Percentiles rank a stretch among this genome's conserved stretches.
Evolutionary conservation across 1,284 basidiomycete species (phyloP).

Genomic region (Heterobasidion occidentale): DNA sequence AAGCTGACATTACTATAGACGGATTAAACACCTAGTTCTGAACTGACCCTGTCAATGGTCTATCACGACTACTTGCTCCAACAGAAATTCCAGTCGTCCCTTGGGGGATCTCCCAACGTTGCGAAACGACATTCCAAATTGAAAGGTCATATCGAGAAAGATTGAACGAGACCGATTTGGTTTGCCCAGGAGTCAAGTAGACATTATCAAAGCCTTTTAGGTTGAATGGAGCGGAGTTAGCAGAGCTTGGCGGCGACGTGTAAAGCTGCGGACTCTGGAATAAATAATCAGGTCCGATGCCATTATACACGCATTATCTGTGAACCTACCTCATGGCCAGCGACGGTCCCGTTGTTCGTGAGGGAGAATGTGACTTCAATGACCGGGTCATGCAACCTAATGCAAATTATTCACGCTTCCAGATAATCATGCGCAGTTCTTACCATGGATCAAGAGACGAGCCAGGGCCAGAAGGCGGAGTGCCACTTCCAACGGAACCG

Average conservation of each 20-base stretch:
- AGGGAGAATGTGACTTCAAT: constrained; percentile 39
- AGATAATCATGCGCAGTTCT: constrained; percentile 29
- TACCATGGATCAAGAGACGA: constrained; percentile 41
- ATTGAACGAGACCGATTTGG: constrained; percentile 30
- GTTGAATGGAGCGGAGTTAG: constrained; percentile 35
- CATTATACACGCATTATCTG: not conserved
- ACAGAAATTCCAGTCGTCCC: constrained; percentile 37
- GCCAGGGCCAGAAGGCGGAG: constrained; percentile 32
- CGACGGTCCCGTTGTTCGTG: constrained; percentile 33
- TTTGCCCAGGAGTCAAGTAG: constrained; percentile 31
- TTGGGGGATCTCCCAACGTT: constrained; percentile 36
- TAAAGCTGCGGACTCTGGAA: constrained; percentile 43
- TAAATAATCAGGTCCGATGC: constrained; percentile 3
- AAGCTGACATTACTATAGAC: not conserved
- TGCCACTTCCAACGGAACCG: constrained; percentile 29
- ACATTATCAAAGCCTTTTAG: constrained; percentile 45
- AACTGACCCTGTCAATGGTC: constrained; percentile 26
- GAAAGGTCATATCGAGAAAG: constrained; percentile 35
- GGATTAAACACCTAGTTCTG: not conserved
- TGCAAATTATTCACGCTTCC: constrained; percentile 23
- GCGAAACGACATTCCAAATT: constrained; percentile 34
- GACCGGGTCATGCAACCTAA: constrained; percentile 37
- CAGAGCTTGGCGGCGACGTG: constrained; percentile 34
- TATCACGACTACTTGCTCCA: constrained; percentile 48
- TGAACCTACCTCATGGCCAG: constrained; percentile 35